A percentile compares a stretch with the other conserved stretches of the same genome.
Conservation (phyloP, 768 basidiomycete species). For the Amanita rubescens region DNA sequence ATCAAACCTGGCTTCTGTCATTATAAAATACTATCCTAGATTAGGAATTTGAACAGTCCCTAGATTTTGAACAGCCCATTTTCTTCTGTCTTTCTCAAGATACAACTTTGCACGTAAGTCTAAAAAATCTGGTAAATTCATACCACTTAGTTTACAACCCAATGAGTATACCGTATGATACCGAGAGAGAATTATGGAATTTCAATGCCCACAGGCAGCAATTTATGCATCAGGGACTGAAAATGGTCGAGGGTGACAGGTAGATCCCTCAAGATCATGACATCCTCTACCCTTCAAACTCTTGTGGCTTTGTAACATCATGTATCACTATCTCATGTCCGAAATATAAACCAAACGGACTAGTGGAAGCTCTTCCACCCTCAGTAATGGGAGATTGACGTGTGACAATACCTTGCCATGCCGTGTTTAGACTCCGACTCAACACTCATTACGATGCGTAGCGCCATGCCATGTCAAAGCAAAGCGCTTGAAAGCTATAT, state of each 20-base stretch:
- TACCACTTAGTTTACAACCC: not conserved
- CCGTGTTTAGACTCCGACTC: not conserved
- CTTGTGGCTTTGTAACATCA: not conserved
- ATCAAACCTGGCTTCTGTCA: too few relatives aligned
- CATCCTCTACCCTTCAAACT: not conserved
- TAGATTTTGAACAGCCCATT: not conserved
- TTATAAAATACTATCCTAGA: too few relatives aligned
- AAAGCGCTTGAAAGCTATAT: not conserved
- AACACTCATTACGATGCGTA: not conserved
- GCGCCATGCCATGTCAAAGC: not conserved
- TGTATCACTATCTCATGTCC: not conserved
- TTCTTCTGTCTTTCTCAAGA: too few relatives aligned
- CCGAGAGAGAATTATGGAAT: not conserved
- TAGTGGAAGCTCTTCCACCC: constrained; percentile 1
- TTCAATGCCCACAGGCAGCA: not conserved
- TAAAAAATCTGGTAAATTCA: not conserved
- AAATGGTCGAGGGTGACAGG: not conserved
- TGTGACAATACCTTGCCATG: not conserved
- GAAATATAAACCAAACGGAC: not conserved
- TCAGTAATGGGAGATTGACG: not conserved
- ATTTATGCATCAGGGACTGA: not conserved
- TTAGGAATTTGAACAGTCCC: not conserved
- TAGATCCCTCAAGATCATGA: not conserved
- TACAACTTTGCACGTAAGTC: not conserved
- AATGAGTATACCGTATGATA: constrained; percentile 1